These are phyloP conservation scores for Poa annua DNA, from an alignment of 176 grass and related monocot species.

Conservation along the genomic window DNA sequence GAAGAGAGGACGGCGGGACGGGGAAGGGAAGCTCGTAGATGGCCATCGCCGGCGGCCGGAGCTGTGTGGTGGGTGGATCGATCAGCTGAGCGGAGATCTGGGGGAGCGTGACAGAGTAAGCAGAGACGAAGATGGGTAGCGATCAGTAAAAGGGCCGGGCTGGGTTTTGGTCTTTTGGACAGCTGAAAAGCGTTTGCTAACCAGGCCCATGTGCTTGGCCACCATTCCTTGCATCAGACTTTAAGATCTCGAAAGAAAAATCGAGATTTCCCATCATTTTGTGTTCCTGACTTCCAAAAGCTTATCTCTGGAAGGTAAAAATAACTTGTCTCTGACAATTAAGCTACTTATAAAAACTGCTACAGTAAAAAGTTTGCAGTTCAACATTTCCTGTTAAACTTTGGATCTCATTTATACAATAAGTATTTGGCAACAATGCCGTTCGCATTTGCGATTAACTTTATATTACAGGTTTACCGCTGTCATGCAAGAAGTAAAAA, in stretches of 20 bases:
- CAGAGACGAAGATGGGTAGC: neutral
- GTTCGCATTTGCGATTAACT: no score
- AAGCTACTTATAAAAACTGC: no score
- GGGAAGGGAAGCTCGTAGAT: slow-evolving; percentile 30
- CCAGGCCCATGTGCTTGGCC: neutral
- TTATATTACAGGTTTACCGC: neutral
- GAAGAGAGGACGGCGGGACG: slow-evolving; percentile 44
- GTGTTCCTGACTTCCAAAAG: no score
- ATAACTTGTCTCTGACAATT: no score
- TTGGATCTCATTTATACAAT: no score
- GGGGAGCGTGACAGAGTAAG: slow-evolving; percentile 9
- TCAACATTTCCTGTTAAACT: no score
- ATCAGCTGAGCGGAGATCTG: slow-evolving; percentile 52
- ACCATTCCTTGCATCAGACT: neutral
- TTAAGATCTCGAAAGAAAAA: no score
- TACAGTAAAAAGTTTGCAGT: no score
- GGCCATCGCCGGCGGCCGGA: slow-evolving; percentile 48
- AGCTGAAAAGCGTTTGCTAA: neutral
- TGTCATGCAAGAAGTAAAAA: neutral
- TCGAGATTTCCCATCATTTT: no score
- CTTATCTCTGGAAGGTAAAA: no score
- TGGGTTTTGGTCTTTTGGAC: neutral
- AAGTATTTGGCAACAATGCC: no score
- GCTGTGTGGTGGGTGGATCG: slow-evolving; percentile 30
- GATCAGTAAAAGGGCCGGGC: neutral